Evolutionary conservation across 495 filamentous ascomycete genomes (phyloP).

Genomic region (Chaetomium fimeti): DNA sequence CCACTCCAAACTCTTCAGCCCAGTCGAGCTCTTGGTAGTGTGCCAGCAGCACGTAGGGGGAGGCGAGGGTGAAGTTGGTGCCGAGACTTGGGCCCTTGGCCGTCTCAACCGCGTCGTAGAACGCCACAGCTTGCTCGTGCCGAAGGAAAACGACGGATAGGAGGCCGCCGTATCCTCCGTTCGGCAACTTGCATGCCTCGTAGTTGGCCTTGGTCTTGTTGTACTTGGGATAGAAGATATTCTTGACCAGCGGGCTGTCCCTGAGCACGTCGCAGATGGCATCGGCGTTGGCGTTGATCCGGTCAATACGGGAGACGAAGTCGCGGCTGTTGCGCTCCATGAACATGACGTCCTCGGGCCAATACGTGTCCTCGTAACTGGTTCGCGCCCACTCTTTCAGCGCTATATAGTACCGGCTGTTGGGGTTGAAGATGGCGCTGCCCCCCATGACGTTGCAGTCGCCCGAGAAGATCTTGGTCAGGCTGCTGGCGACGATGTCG

Average conservation of each 20-base stretch:
- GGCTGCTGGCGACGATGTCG: conserved; percentile 87
- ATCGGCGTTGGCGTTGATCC: conserved; percentile 85
- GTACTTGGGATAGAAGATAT: conserved; percentile 84
- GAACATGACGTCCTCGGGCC: conserved; percentile 90
- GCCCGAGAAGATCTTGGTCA: conserved; percentile 96
- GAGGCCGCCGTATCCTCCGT: conserved; percentile 87
- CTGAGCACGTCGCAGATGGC: conserved; percentile 68
- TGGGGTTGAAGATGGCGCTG: conserved; percentile 80
- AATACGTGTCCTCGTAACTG: conserved; percentile 85
- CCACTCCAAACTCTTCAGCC: conserved; percentile 76
- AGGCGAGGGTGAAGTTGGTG: conserved; percentile 91
- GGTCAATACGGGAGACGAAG: conserved; percentile 76
- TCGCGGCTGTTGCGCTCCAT: conserved; percentile 95
- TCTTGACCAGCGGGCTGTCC: conserved; percentile 61
- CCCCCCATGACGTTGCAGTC: conserved; percentile 99
- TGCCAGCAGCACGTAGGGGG: conserved; percentile 86
- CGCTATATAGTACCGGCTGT: conserved; percentile 62
- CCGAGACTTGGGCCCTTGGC: conserved; percentile 93
- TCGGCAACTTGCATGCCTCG: conserved; percentile 69
- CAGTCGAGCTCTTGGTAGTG: conserved; percentile 92
- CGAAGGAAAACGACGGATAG: conserved; percentile 77
- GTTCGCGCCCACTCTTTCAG: conserved; percentile 60
- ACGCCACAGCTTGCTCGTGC: conserved; percentile 67
- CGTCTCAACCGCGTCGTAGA: conserved; percentile 83
- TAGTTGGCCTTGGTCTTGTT: conserved; percentile 67